These are phyloP conservation scores for Penicillium sclerotiorum DNA, from an alignment of 2,329 filamentous ascomycete genomes.

Conservation along the genomic window DNA sequence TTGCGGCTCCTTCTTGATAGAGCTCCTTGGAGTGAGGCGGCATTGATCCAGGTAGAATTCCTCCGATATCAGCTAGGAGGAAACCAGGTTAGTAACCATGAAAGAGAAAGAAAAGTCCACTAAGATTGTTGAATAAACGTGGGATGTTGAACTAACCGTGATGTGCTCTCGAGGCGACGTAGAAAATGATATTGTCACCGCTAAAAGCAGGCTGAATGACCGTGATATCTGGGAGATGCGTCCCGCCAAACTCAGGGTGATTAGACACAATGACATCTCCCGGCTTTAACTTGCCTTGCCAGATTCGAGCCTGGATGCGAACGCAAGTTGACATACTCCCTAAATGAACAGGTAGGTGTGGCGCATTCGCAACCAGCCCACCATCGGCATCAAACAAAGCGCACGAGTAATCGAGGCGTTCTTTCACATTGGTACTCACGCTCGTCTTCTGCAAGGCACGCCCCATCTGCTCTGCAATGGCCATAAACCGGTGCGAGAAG, in stretches of 20 bases:
- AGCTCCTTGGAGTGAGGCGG: constrained; percentile 60
- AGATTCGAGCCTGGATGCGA: constrained; percentile 72
- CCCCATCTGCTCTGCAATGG: constrained; percentile 84
- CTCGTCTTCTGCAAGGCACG: constrained; percentile 71
- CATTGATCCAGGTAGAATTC: constrained; percentile 3
- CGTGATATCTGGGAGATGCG: constrained; percentile 77
- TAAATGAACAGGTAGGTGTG: constrained; percentile 76
- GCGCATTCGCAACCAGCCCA: constrained; percentile 67
- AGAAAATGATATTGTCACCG: constrained; percentile 75
- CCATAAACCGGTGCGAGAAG: constrained; percentile 82
- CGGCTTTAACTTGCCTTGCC: constrained; percentile 70
- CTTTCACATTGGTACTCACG: constrained; percentile 75
- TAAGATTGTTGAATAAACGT: too few species aligned
- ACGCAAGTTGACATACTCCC: constrained; percentile 82
- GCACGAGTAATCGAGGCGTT: constrained; percentile 81
- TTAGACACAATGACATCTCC: constrained; percentile 80
- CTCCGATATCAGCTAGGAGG: neutral
- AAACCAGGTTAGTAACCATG: constrained; percentile 7
- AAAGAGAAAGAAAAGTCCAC: too few species aligned
- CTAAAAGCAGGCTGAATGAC: constrained; percentile 75
- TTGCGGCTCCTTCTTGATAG: constrained; percentile 66
- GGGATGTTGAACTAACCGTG: constrained; percentile 55
- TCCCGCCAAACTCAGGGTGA: constrained; percentile 81
- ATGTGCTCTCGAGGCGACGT: constrained; percentile 74
- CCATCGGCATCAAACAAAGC: constrained; percentile 75